phyloP scores from a whole-genome alignment of 768 basidiomycete species.

The Naganishia randhawae region DNA sequence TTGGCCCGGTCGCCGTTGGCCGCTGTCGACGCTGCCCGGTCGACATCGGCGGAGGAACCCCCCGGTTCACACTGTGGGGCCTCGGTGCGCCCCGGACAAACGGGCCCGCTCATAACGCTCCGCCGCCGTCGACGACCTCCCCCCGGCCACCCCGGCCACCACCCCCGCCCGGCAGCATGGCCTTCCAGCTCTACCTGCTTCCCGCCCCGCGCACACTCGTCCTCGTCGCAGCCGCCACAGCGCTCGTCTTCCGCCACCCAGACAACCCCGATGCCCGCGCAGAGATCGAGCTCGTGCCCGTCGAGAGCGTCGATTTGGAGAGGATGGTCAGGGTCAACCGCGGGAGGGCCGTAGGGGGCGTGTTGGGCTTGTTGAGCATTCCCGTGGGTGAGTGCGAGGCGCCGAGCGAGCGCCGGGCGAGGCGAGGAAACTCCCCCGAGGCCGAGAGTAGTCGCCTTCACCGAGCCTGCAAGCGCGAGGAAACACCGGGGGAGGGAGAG shows the following conservation, averaged over 20 bases:
- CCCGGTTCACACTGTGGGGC: background rate
- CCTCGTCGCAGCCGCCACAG: slow-evolving; percentile 42
- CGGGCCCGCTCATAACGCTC: background rate
- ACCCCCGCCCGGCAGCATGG: slow-evolving; percentile 8
- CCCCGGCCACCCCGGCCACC: background rate
- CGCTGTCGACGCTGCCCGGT: no score
- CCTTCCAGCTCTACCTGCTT: slow-evolving; percentile 42
- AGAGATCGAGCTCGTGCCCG: slow-evolving; percentile 78
- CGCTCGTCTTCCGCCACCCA: slow-evolving; percentile 45
- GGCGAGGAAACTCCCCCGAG: no score
- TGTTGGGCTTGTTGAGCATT: slow-evolving; percentile 58
- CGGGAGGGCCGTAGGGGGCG: slow-evolving; percentile 71
- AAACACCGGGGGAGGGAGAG: no score
- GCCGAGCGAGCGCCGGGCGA: no score
- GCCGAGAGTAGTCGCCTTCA: no score
- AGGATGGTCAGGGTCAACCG: slow-evolving; percentile 66
- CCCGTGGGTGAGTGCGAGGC: slow-evolving; percentile 49
- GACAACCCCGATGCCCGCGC: slow-evolving; percentile 43
- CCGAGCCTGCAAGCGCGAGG: no score
- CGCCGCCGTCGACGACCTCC: background rate
- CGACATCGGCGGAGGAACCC: no score
- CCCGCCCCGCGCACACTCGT: slow-evolving; percentile 42
- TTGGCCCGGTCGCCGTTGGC: no score
- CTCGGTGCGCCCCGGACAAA: slow-evolving; percentile 1
- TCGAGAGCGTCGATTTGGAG: slow-evolving; percentile 65